Percentiles rank a stretch among this genome's conserved stretches.
Conservation (phyloP, 345 rosid species). For the Eutrema heterophyllum region DNA sequence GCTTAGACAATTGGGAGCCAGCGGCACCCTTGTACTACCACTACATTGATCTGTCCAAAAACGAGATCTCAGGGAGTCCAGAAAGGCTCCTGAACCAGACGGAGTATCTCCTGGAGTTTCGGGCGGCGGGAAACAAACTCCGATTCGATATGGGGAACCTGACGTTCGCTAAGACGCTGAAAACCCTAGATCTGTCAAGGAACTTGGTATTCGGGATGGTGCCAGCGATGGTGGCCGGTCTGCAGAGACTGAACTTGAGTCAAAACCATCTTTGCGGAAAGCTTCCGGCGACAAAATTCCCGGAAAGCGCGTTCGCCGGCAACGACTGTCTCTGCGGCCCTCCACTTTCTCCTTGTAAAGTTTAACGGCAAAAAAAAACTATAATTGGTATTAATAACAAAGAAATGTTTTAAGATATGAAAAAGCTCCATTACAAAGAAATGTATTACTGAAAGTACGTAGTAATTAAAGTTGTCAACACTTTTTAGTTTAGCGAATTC, state of each 20-base stretch:
- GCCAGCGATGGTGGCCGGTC: slow-evolving; percentile 40
- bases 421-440: no score
- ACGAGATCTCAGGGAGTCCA: slow-evolving; percentile 58
- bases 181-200: slow-evolving; percentile 49
- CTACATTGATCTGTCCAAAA: slow-evolving; percentile 57
- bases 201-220: slow-evolving; percentile 55
- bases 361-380: neutral
- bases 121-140: slow-evolving; percentile 48
- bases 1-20: slow-evolving; percentile 50
- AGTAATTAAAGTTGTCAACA: no score
- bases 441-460: no score
- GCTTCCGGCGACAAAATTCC: slow-evolving; percentile 56
- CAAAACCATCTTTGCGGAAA: slow-evolving; percentile 62
- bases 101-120: slow-evolving; percentile 45
- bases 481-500: no score
- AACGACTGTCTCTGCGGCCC: slow-evolving; percentile 55
- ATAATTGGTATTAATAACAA: no score
- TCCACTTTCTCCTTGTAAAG: slow-evolving; percentile 45
- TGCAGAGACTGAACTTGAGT: slow-evolving; percentile 48
- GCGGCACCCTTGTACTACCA: slow-evolving; percentile 55
- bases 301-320: slow-evolving; percentile 43
- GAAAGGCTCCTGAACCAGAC: slow-evolving; percentile 47
- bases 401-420: no score
- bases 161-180: slow-evolving; percentile 41
- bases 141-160: slow-evolving; percentile 45